These are phyloP conservation scores for Harringtonia lauricola DNA, from an alignment of 2,329 filamentous ascomycete genomes.

Conservation along the genomic window DNA sequence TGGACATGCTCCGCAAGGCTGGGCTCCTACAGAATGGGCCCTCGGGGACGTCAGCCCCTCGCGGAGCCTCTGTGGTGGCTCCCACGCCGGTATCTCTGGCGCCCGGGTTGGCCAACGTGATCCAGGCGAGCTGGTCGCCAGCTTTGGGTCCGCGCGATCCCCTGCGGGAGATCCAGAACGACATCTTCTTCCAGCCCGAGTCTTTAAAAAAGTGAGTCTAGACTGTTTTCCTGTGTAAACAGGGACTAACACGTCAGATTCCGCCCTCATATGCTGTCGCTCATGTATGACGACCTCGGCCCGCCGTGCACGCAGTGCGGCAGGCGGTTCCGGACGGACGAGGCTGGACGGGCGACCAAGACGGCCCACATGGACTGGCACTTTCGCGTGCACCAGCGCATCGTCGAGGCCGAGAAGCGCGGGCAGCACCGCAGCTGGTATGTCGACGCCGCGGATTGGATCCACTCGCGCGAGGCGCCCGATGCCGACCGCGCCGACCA, in stretches of 20 bases:
- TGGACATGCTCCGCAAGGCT: slow-evolving; percentile 57
- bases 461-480: slow-evolving; percentile 69
- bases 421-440: slow-evolving; percentile 93
- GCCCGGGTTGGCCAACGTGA: slow-evolving; percentile 15
- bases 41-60: slow-evolving; percentile 18
- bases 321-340: slow-evolving; percentile 67
- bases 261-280: slow-evolving; percentile 50
- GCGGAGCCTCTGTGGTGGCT: slow-evolving; percentile 19
- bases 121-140: slow-evolving; percentile 13
- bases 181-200: slow-evolving; percentile 50
- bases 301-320: slow-evolving; percentile 89
- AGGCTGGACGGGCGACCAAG: slow-evolving; percentile 74
- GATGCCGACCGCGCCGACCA: slow-evolving; percentile 44
- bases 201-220: slow-evolving; percentile 62
- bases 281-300: slow-evolving; percentile 67
- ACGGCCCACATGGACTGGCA: slow-evolving; percentile 96
- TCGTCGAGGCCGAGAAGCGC: slow-evolving; percentile 73
- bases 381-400: slow-evolving; percentile 83
- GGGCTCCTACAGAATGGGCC: slow-evolving; percentile 47
- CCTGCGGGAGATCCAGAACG: slow-evolving; percentile 22
- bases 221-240: neutral
- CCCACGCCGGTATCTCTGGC: slow-evolving; percentile 19
- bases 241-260: no score
- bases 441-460: slow-evolving; percentile 87
- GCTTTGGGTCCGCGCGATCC: slow-evolving; percentile 8